phyloP scores from a whole-genome alignment of 139 green algal species.

The Chlorella sp. region DNA sequence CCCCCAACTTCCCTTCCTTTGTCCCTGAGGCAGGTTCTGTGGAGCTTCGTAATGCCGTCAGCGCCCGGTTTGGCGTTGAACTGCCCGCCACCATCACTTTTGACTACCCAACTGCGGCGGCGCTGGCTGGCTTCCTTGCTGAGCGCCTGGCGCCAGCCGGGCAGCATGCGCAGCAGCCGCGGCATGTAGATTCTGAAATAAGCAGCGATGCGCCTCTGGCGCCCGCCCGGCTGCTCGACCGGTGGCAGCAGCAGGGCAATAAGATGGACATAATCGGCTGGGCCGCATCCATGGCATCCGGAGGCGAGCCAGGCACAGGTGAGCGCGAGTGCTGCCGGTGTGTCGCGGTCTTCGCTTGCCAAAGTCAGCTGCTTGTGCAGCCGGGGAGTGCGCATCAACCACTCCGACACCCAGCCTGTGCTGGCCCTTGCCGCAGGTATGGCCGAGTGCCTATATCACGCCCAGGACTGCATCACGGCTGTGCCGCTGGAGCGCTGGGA shows the following conservation, averaged over 20 bases:
- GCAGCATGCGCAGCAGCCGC: background rate
- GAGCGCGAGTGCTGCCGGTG: background rate
- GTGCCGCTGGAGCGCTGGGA: conserved; percentile 32
- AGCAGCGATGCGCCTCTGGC: too few species aligned
- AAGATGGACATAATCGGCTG: background rate
- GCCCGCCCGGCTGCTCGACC: too few species aligned
- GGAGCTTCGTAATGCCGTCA: conserved; percentile 9
- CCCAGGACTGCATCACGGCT: background rate
- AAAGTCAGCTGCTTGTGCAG: too few species aligned
- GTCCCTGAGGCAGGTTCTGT: background rate
- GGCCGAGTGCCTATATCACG: background rate
- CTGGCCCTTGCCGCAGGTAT: background rate
- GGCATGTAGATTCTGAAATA: too few species aligned
- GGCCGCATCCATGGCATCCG: background rate
- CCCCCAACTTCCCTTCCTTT: background rate
- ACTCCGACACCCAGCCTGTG: background rate
- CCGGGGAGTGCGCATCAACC: background rate
- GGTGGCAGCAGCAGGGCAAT: background rate
- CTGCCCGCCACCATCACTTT: conserved; percentile 22
- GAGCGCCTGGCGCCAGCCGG: background rate
- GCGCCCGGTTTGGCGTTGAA: conserved; percentile 9
- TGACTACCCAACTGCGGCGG: conserved; percentile 15
- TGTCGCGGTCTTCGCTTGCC: too few species aligned
- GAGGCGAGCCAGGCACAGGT: background rate
- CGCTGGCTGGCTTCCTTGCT: conserved; percentile 11